phyloP scores from a whole-genome alignment of 2,329 filamentous ascomycete species.

The Samsoniella hepiali region DNA sequence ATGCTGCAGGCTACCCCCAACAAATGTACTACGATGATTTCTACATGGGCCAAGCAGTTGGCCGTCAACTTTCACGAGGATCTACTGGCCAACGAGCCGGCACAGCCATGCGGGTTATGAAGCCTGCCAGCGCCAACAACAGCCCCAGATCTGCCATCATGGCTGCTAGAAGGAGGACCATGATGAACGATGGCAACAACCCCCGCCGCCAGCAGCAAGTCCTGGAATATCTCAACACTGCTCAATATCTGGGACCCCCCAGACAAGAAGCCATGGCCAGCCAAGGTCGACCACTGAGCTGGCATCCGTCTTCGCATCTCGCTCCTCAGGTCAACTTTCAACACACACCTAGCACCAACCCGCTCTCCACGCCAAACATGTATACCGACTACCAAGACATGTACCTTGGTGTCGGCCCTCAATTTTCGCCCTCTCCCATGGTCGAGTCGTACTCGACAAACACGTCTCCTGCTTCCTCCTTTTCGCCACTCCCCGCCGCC shows the following conservation, averaged over 20 bases:
- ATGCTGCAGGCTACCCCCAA: slow-evolving; percentile 15
- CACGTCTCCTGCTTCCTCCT: slow-evolving; percentile 52
- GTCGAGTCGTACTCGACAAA: slow-evolving; percentile 55
- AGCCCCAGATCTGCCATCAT: slow-evolving; percentile 58
- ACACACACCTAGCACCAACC: slow-evolving; percentile 31
- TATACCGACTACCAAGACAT: slow-evolving; percentile 42
- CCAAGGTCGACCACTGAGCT: slow-evolving; percentile 64
- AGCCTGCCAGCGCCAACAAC: slow-evolving; percentile 65
- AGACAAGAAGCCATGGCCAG: slow-evolving; percentile 22
- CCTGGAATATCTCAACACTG: slow-evolving; percentile 38
- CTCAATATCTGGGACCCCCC: slow-evolving; percentile 23
- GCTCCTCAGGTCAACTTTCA: slow-evolving; percentile 34
- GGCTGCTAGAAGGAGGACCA: slow-evolving; percentile 52
- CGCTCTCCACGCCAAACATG: slow-evolving; percentile 36
- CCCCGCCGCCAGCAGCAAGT: slow-evolving; percentile 46
- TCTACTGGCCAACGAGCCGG: slow-evolving; percentile 49
- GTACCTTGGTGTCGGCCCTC: slow-evolving; percentile 37
- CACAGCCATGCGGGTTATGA: slow-evolving; percentile 57
- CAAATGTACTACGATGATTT: slow-evolving; percentile 48
- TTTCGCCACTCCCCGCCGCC: slow-evolving; percentile 52
- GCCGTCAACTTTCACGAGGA: slow-evolving; percentile 47
- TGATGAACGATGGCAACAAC: slow-evolving; percentile 49
- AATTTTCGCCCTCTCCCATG: slow-evolving; percentile 52
- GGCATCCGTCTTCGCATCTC: slow-evolving; percentile 63
- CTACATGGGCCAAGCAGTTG: slow-evolving; percentile 48